These are phyloP conservation scores for Cladosporium sp. DNA, from an alignment of 2,329 filamentous ascomycete genomes.

Conservation along the genomic window DNA sequence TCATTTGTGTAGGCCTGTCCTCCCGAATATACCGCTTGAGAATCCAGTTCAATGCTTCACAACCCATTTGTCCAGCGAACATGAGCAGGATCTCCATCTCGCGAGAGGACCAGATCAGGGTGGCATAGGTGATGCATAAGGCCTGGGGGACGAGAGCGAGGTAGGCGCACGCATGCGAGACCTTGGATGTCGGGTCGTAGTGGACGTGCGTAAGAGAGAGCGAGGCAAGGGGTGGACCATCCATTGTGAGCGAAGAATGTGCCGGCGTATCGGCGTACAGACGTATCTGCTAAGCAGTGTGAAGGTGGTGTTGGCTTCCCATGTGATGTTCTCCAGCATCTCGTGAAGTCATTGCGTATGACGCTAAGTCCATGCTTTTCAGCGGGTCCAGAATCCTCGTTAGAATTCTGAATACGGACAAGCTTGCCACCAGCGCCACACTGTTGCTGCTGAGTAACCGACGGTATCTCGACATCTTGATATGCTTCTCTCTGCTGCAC, in stretches of 20 bases:
- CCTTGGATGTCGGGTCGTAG: conserved; percentile 84
- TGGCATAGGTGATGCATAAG: conserved; percentile 85
- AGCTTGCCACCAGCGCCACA: not conserved
- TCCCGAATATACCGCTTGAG: conserved; percentile 92
- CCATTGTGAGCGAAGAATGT: conserved; percentile 38
- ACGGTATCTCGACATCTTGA: not conserved
- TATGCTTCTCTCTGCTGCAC: not conserved
- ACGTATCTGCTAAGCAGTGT: not conserved
- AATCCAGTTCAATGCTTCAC: conserved; percentile 85
- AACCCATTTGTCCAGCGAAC: conserved; percentile 87
- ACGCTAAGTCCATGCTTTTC: not conserved
- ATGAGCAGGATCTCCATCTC: conserved; percentile 87
- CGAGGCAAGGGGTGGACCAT: conserved; percentile 62
- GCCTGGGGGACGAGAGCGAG: conserved; percentile 92
- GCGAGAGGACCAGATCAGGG: conserved; percentile 85
- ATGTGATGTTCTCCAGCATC: not conserved
- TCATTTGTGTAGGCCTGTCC: conserved; percentile 77
- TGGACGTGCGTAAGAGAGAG: conserved; percentile 94
- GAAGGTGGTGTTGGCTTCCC: conserved; percentile 2
- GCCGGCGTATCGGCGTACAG: conserved; percentile 9
- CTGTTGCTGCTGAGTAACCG: not conserved
- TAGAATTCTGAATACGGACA: not conserved
- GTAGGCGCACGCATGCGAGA: conserved; percentile 89
- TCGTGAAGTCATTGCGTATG: conserved; percentile 2
- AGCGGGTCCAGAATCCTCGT: not conserved